Percentiles rank a stretch among this genome's conserved stretches.
phyloP scores from a whole-genome alignment of 495 filamentous ascomycete species.

The Collariella sp. region DNA sequence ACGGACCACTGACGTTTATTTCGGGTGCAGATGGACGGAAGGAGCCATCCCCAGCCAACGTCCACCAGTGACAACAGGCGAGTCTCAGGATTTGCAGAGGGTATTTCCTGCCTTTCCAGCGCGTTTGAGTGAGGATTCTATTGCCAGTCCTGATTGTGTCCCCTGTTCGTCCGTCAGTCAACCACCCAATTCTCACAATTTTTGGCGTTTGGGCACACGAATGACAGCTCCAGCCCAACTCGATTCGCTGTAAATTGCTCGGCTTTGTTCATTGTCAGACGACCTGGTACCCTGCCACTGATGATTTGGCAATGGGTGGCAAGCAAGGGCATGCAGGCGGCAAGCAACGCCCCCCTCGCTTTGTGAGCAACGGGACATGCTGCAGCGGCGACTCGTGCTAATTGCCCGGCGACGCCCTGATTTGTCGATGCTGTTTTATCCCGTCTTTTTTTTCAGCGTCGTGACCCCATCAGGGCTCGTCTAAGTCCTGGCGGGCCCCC shows the following conservation, averaged over 20 bases:
- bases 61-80: not conserved
- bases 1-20: constrained; percentile 24
- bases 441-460: not conserved
- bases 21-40: constrained; percentile 16
- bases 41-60: constrained; percentile 3
- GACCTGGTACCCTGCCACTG: constrained; percentile 1
- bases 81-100: not conserved
- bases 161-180: not conserved
- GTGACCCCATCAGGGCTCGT: not conserved
- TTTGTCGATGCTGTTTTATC: not conserved
- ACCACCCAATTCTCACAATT: not conserved
- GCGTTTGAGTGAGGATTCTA: not conserved
- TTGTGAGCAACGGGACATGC: too few relatives aligned
- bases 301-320: constrained; percentile 31
- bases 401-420: not conserved
- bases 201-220: not conserved
- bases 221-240: not conserved
- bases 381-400: not conserved
- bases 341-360: constrained; percentile 6
- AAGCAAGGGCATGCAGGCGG: not conserved
- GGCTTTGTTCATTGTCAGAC: not conserved
- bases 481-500: not conserved
- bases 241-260: not conserved
- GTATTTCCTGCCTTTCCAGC: not conserved
- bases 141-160: not conserved